Conservation (phyloP, 139 green algal genomes). For the Yamagishiella unicocca region DNA sequence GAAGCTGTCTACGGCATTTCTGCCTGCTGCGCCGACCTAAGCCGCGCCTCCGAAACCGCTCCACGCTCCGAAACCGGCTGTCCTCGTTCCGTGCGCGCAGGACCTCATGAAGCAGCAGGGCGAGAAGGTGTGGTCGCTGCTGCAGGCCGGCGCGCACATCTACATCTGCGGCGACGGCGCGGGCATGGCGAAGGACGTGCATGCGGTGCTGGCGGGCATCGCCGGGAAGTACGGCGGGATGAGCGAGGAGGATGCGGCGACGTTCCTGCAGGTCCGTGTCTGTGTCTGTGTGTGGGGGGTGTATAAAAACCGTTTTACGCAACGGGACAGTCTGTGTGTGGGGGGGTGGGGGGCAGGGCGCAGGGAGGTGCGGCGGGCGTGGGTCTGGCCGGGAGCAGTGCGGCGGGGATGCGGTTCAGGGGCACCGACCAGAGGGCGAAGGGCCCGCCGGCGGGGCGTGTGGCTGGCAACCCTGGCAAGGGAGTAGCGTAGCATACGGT, state of each 20-base stretch:
- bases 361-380: neutral
- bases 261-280: constrained; percentile 24
- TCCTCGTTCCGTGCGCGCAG: constrained; percentile 63
- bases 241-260: constrained; percentile 52
- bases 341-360: constrained; percentile 51
- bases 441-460: neutral
- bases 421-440: neutral
- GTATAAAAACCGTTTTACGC: too few relatives aligned
- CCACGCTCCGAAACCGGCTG: too few relatives aligned
- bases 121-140: constrained; percentile 65
- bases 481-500: too few relatives aligned
- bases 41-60: too few relatives aligned
- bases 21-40: too few relatives aligned
- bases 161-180: constrained; percentile 92
- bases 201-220: constrained; percentile 73
- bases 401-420: neutral
- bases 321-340: neutral
- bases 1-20: too few relatives aligned
- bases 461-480: too few relatives aligned
- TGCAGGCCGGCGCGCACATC: constrained; percentile 74
- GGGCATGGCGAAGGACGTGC: constrained; percentile 95
- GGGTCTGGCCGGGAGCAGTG: neutral
- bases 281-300: too few relatives aligned
- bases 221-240: constrained; percentile 66
- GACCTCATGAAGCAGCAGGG: constrained; percentile 81